Percentiles rank a stretch among this genome's conserved stretches.
Conservation (phyloP, 176 grass and related monocot species). For the Zizania latifolia region DNA sequence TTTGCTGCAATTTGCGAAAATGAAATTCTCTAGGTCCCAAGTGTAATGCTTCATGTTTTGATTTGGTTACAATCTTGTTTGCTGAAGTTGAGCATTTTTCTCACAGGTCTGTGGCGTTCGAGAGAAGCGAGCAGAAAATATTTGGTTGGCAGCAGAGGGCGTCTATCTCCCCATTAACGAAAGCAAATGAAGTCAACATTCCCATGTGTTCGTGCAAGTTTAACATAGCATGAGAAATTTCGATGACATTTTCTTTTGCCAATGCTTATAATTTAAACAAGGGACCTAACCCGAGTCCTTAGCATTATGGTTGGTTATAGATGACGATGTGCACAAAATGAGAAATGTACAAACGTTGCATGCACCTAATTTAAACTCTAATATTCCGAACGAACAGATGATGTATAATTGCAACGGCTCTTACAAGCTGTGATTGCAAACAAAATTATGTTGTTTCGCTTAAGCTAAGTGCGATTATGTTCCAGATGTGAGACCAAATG, state of each 20-base stretch:
- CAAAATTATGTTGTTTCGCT: not conserved
- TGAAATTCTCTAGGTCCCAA: not conserved
- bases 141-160: slow-evolving; percentile 64
- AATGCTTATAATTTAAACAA: not conserved
- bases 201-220: not conserved
- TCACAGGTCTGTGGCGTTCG: slow-evolving; percentile 61
- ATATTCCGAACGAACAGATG: not conserved
- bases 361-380: not conserved
- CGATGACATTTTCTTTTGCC: not conserved
- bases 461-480: not conserved
- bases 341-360: not conserved
- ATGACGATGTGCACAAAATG: not conserved
- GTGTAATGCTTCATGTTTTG: not conserved
- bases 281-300: not conserved
- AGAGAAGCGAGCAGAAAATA: slow-evolving; percentile 56
- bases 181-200: slow-evolving; percentile 40
- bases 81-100: slow-evolving; percentile 5
- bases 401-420: not conserved
- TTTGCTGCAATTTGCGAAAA: not conserved
- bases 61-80: not conserved
- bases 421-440: not conserved
- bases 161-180: slow-evolving; percentile 50
- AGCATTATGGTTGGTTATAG: slow-evolving; percentile 8
- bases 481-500: not conserved
- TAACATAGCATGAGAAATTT: slow-evolving; percentile 15